These are phyloP conservation scores for Cyanophora paradoxa DNA, from an alignment of 78 protist species.

Conservation along the genomic window DNA sequence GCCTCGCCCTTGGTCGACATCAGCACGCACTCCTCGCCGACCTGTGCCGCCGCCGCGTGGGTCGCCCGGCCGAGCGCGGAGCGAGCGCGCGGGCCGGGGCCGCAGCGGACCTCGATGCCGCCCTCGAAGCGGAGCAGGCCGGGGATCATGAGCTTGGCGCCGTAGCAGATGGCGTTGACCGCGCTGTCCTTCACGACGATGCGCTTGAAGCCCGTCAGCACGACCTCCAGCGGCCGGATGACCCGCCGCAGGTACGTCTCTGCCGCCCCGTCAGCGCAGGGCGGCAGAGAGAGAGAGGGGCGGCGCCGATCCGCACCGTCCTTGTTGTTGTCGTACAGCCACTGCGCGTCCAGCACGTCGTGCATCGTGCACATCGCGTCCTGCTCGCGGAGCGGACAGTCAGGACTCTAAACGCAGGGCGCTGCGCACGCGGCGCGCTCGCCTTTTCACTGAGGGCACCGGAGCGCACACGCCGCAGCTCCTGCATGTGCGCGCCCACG, in stretches of 20 bases:
- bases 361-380: conserved; percentile 94
- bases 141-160: conserved; percentile 96
- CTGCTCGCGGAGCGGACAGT: conserved; percentile 12
- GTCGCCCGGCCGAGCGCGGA: too few species aligned
- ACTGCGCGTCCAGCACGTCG: conserved; percentile 98
- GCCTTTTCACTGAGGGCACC: conserved; percentile 80
- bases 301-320: conserved; percentile 48
- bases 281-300: neutral
- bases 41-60: too few species aligned
- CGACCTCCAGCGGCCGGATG: conserved; percentile 92
- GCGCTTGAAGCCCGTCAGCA: conserved; percentile 87
- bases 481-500: conserved; percentile 97
- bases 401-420: neutral
- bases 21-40: conserved; percentile 94
- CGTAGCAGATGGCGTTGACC: conserved; percentile 99
- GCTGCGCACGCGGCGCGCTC: too few species aligned
- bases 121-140: conserved; percentile 94
- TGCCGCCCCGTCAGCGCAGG: neutral
- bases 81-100: neutral
- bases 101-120: conserved; percentile 69
- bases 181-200: conserved; percentile 97
- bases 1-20: conserved; percentile 99
- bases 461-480: conserved; percentile 89
- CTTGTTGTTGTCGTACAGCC: conserved; percentile 65
- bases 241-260: conserved; percentile 94